Percentiles rank a stretch among this genome's conserved stretches.
These are phyloP conservation scores for Sclerotinia minor DNA, from an alignment of 2,329 filamentous ascomycete species.

Conservation along the genomic window DNA sequence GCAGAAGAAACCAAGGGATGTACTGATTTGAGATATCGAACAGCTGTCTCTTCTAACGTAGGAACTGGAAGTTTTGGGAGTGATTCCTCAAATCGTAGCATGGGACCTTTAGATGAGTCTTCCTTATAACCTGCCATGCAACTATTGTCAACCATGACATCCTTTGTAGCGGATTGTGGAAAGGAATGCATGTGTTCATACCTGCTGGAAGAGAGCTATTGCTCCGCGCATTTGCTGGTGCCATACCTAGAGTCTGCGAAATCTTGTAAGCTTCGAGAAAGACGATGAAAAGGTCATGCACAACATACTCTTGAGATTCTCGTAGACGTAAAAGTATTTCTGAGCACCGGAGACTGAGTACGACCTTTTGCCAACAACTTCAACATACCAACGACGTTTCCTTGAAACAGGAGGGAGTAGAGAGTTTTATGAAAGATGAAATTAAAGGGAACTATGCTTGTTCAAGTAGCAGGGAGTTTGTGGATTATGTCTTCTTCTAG, in stretches of 20 bases:
- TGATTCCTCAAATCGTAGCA: slow-evolving; percentile 85
- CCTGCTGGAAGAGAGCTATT: slow-evolving; percentile 59
- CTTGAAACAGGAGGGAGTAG: slow-evolving; percentile 25
- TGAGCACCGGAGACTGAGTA: slow-evolving; percentile 39
- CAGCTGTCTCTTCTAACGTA: slow-evolving; percentile 77
- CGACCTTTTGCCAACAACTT: slow-evolving; percentile 41
- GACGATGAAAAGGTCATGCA: background rate
- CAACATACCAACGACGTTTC: slow-evolving; percentile 40
- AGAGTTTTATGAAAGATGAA: slow-evolving; percentile 23
- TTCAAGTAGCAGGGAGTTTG: slow-evolving; percentile 20
- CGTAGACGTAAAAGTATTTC: slow-evolving; percentile 37
- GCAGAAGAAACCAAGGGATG: slow-evolving; percentile 68
- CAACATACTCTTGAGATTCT: slow-evolving; percentile 35
- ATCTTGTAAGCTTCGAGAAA: slow-evolving; percentile 28
- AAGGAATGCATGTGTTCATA: slow-evolving; percentile 40
- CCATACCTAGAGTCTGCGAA: slow-evolving; percentile 47
- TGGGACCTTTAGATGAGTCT: slow-evolving; percentile 74
- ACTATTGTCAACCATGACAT: slow-evolving; percentile 24
- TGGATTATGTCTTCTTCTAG: slow-evolving; percentile 16
- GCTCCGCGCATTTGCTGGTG: slow-evolving; percentile 53
- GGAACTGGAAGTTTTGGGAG: slow-evolving; percentile 77
- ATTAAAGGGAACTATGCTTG: slow-evolving; percentile 25
- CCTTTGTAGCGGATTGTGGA: slow-evolving; percentile 18
- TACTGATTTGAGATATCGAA: slow-evolving; percentile 77
- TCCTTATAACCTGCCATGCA: slow-evolving; percentile 67